Base-by-base conservation (phyloP, 2,329 filamentous ascomycete species). In the Dothiorella sarmentorum region DNA sequence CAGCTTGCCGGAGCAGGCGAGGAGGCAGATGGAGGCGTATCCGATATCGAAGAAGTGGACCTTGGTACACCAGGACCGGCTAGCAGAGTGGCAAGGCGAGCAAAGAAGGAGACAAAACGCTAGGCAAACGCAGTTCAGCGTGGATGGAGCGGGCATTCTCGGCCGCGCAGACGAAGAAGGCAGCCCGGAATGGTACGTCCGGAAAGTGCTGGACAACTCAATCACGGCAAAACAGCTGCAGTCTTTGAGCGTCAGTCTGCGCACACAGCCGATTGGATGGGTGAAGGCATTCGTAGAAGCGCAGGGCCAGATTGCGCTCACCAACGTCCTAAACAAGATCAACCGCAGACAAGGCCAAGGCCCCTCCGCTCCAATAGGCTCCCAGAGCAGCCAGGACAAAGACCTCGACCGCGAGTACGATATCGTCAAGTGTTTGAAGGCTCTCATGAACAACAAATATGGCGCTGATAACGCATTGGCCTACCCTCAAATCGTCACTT, bases 381-480 rank as follows among this genome's bases (percentile, higher is more conserved):
- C 80, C 31, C 63, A 64, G 9, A 84, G 79, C 26, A 83, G 78
- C 60, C 65, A 69, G 7, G 91, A 96, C 66, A 91, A 89, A 72
- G 90, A 93, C 69, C 80, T 94, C 51, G 92, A 97, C 69, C 85
- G 89, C 65, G 92, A 96, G 76, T 97, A 97, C 71, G 94, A 97
- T 70, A 96, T 99, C 63, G 85, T 96, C 71, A 99, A 99, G 77
- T 97, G 94, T 77, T 76, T 99, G 60, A 97, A 97, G 78, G 91
- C 92, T 29, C 77, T 97, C 60, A 96, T 97, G 89, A 99, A 99
- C 84, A 99, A 97, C 83, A 97, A 96, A 73, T 97, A 96, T 72
- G 94, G 94, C 62, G 94, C 94, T 62, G 94, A 99, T 71, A 92
- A 99, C 81, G 94, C 94, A 17, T 80, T 99, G 59, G 81, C 85